These are phyloP conservation scores for Xylariaceae sp. DNA, from an alignment of 2,329 filamentous ascomycete species.

Conservation along the genomic window DNA sequence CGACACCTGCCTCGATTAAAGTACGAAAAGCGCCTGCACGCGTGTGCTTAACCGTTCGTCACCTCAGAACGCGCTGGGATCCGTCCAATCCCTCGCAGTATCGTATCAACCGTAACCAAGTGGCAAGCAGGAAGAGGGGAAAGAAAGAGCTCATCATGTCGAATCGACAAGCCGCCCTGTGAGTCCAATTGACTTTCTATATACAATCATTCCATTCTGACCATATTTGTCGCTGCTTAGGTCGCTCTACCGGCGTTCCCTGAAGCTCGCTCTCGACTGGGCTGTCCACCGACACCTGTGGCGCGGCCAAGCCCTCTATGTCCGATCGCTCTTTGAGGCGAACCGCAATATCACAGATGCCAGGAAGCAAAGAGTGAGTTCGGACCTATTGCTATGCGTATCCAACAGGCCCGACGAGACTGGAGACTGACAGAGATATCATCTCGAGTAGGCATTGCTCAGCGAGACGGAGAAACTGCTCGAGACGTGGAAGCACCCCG, in stretches of 20 bases:
- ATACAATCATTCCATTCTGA: conserved; percentile 23
- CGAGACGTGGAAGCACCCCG: conserved; percentile 96
- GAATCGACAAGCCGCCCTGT: conserved; percentile 58
- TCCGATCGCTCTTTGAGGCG: conserved; percentile 91
- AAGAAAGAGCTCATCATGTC: conserved; percentile 45
- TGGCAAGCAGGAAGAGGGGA: conserved; percentile 6
- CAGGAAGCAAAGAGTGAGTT: conserved; percentile 78
- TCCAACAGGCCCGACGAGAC: conserved; percentile 11
- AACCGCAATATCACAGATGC: conserved; percentile 86
- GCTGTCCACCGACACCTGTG: conserved; percentile 89
- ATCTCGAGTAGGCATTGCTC: conserved; percentile 71
- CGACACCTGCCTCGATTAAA: neutral
- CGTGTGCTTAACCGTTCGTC: neutral
- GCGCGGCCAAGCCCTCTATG: conserved; percentile 95
- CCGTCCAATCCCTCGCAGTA: neutral
- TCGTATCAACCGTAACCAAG: conserved; percentile 20
- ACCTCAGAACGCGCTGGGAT: conserved; percentile 12
- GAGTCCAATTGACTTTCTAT: conserved; percentile 38
- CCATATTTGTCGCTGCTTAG: conserved; percentile 43
- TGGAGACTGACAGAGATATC: conserved; percentile 17
- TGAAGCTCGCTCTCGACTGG: conserved; percentile 96
- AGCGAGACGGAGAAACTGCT: conserved; percentile 87
- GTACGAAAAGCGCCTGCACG: neutral
- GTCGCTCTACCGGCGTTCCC: conserved; percentile 85
- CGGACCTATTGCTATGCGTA: neutral